phyloP scores from a whole-genome alignment of 2,329 filamentous ascomycete species.

The Apiospora kogelbergensis region DNA sequence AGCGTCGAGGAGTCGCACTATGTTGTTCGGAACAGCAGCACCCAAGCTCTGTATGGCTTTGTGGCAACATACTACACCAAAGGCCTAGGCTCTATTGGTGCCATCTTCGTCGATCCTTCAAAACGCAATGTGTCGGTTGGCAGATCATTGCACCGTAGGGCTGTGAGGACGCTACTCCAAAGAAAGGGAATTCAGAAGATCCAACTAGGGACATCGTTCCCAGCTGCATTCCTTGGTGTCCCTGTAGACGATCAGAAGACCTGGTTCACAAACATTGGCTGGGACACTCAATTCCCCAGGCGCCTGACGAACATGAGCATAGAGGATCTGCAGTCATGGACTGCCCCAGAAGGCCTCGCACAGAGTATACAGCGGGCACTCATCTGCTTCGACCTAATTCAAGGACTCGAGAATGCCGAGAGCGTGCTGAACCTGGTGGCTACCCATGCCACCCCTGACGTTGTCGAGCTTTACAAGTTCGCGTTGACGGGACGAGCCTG shows the following conservation, averaged over 20 bases:
- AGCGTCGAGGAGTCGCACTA: constrained; percentile 81
- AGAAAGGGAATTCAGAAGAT: constrained; percentile 73
- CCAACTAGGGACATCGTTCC: constrained; percentile 78
- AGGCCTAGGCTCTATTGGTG: constrained; percentile 72
- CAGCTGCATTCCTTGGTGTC: constrained; percentile 84
- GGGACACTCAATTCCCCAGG: constrained; percentile 68
- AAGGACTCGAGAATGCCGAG: constrained; percentile 74
- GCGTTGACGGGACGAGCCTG: constrained; percentile 73
- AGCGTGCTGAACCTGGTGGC: constrained; percentile 74
- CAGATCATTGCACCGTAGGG: constrained; percentile 82
- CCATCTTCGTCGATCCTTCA: constrained; percentile 84
- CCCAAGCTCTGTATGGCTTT: constrained; percentile 87
- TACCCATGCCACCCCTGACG: constrained; percentile 71
- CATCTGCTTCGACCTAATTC: constrained; percentile 80
- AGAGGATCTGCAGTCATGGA: constrained; percentile 70
- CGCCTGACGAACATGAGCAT: constrained; percentile 69
- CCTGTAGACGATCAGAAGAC: constrained; percentile 63
- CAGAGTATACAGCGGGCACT: constrained; percentile 71
- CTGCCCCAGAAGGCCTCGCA: constrained; percentile 72
- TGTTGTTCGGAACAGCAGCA: constrained; percentile 91
- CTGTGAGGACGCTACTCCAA: constrained; percentile 71
- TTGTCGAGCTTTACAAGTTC: constrained; percentile 76
- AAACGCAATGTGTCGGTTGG: constrained; percentile 89
- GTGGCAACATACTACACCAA: constrained; percentile 83
- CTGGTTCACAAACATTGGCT: constrained; percentile 90